A percentile compares a stretch with the other conserved stretches of the same genome.
These are phyloP conservation scores for Ailanthus altissimus DNA, from an alignment of 345 rosid species.

Conservation along the genomic window DNA sequence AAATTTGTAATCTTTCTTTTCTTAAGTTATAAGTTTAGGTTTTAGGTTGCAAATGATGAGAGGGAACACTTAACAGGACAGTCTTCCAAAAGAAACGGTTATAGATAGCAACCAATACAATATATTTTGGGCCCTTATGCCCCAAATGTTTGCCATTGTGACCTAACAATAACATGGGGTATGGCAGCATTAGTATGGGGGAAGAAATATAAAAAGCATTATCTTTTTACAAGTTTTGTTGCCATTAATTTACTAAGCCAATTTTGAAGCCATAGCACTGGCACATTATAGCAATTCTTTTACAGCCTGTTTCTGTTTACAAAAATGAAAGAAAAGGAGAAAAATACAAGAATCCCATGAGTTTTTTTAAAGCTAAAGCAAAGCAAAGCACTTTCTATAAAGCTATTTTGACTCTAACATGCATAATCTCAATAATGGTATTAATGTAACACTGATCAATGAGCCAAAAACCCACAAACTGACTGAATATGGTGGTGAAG, in stretches of 20 bases:
- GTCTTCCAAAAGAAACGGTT: constrained; percentile 33
- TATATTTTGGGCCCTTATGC: constrained; percentile 33
- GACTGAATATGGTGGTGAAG: background rate
- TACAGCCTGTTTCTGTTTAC: constrained; percentile 31
- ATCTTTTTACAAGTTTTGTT: background rate
- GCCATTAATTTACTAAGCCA: background rate
- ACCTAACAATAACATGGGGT: constrained; percentile 39
- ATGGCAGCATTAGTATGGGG: constrained; percentile 22
- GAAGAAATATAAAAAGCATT: constrained; percentile 21
- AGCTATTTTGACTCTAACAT: constrained; percentile 44
- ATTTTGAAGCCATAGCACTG: constrained; percentile 17
- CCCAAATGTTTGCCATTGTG: constrained; percentile 21
- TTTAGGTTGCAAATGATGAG: background rate
- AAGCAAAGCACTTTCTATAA: constrained; percentile 30
- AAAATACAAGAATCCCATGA: constrained; percentile 36
- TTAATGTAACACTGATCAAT: too few species aligned
- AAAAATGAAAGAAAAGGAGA: constrained; percentile 18
- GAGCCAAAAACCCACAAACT: constrained; percentile 44
- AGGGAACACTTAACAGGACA: constrained; percentile 17
- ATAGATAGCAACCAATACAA: constrained; percentile 26
- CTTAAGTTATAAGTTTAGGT: too few species aligned
- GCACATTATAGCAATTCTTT: constrained; percentile 22
- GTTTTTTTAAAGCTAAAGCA: constrained; percentile 23
- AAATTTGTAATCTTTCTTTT: too few species aligned
- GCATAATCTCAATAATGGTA: constrained; percentile 17